phyloP scores from a whole-genome alignment of 148 eudicot genomes.

The Fallopia convolvulus region DNA sequence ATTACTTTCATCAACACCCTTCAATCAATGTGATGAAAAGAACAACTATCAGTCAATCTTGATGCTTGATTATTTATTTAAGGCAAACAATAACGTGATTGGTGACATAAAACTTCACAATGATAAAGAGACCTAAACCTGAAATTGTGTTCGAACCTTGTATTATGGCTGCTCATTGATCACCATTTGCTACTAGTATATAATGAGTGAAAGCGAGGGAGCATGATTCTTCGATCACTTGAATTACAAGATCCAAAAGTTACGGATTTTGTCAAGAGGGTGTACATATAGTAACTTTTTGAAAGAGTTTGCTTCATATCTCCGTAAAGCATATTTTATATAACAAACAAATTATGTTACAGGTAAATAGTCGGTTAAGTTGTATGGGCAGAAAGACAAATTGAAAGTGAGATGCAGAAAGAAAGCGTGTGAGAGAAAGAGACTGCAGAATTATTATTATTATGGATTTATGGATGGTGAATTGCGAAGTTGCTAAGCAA shows the following conservation, averaged over 20 bases:
- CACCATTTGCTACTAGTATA: no score
- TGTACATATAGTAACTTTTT: neutral
- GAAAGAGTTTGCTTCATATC: conserved; percentile 1
- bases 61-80: neutral
- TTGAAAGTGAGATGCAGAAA: neutral
- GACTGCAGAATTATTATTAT: neutral
- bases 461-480: no score
- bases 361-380: neutral
- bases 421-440: neutral
- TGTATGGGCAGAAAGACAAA: neutral
- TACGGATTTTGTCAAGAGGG: neutral
- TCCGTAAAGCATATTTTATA: conserved; percentile 1
- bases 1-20: neutral
- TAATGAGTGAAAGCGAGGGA: no score
- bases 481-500: conserved; percentile 7
- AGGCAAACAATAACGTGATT: neutral
- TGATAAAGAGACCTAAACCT: neutral
- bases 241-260: neutral
- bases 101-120: neutral
- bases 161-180: no score
- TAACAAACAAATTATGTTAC: neutral
- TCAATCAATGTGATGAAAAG: neutral
- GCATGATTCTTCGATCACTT: neutral
- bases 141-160: no score
- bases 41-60: neutral